Conservation (phyloP, 805 yeast genomes). For the Trichomonascus vanleenenianus region DNA sequence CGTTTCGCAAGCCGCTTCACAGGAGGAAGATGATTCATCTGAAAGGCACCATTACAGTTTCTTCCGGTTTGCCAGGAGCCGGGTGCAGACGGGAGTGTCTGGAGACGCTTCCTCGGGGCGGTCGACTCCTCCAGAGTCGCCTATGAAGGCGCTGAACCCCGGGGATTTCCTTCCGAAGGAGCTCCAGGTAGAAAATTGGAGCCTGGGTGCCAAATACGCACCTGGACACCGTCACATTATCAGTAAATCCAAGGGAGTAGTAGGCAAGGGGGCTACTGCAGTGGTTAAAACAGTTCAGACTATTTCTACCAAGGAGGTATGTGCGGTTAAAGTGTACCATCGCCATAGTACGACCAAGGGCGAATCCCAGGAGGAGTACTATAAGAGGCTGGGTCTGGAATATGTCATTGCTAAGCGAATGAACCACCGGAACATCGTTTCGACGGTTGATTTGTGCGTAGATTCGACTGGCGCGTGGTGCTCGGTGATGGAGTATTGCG, state of each 20-base stretch:
- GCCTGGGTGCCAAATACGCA: conserved; percentile 16
- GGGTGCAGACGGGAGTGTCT: too few species aligned
- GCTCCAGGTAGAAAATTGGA: conserved; percentile 11
- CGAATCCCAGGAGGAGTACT: conserved; percentile 43
- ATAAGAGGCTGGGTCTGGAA: conserved; percentile 69
- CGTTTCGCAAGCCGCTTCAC: background rate
- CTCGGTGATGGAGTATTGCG: conserved; percentile 61
- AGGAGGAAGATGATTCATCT: background rate
- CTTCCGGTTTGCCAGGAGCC: background rate
- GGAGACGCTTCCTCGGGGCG: too few species aligned
- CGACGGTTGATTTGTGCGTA: conserved; percentile 55
- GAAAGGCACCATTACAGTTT: background rate
- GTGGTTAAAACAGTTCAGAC: conserved; percentile 22
- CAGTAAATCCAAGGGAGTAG: conserved; percentile 15
- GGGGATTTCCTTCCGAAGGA: conserved; percentile 14
- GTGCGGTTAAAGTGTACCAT: conserved; percentile 84
- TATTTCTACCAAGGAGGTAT: conserved; percentile 32
- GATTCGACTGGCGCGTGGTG: conserved; percentile 26
- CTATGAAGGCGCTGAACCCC: conserved; percentile 3
- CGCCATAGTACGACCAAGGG: conserved; percentile 52
- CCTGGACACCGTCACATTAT: conserved; percentile 12
- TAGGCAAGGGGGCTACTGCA: conserved; percentile 31
- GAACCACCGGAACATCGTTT: conserved; percentile 69
- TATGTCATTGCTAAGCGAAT: conserved; percentile 75
- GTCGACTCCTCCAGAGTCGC: too few species aligned